A percentile compares a stretch with the other conserved stretches of the same genome.
Evolutionary conservation across 2,329 filamentous ascomycete genomes (phyloP).

Genomic region (Rhynchosporium agropyri): DNA sequence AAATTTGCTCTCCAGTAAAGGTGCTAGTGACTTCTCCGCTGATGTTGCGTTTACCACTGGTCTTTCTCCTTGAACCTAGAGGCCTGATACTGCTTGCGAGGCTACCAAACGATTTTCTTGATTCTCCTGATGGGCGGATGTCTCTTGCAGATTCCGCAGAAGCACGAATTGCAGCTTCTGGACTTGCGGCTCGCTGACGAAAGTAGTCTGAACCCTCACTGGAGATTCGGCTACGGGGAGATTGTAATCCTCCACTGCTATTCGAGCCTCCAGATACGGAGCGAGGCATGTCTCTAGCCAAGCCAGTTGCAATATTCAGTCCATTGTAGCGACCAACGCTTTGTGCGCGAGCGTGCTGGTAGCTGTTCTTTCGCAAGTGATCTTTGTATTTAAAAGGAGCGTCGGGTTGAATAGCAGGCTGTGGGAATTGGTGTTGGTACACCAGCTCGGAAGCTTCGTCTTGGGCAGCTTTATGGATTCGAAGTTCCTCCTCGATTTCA

Average conservation of each 20-base stretch:
- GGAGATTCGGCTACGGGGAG: conserved; percentile 43
- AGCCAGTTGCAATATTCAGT: conserved; percentile 46
- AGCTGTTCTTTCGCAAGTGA: conserved; percentile 71
- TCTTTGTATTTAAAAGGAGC: conserved; percentile 69
- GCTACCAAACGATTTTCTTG: conserved; percentile 37
- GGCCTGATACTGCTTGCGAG: conserved; percentile 27
- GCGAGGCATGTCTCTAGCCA: conserved; percentile 40
- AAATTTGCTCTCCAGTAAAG: conserved; percentile 80
- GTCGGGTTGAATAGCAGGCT: conserved; percentile 57
- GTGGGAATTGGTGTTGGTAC: conserved; percentile 71
- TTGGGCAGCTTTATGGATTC: conserved; percentile 70
- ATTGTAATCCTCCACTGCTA: conserved; percentile 42
- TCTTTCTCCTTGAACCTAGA: conserved; percentile 30
- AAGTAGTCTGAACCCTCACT: conserved; percentile 37
- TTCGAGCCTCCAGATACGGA: conserved; percentile 40
- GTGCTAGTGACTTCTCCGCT: conserved; percentile 66
- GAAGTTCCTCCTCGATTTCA: conserved; percentile 58
- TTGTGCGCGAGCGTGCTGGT: conserved; percentile 66
- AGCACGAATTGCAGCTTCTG: conserved; percentile 26
- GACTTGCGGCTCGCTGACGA: conserved; percentile 27
- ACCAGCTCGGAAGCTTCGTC: conserved; percentile 79
- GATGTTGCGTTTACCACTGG: conserved; percentile 58
- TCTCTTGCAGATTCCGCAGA: conserved; percentile 35
- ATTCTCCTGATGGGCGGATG: conserved; percentile 12
- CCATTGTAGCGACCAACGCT: conserved; percentile 56